A percentile compares a stretch with the other conserved stretches of the same genome.
Conservation (phyloP, 345 rosid species). For the Populus alba region DNA sequence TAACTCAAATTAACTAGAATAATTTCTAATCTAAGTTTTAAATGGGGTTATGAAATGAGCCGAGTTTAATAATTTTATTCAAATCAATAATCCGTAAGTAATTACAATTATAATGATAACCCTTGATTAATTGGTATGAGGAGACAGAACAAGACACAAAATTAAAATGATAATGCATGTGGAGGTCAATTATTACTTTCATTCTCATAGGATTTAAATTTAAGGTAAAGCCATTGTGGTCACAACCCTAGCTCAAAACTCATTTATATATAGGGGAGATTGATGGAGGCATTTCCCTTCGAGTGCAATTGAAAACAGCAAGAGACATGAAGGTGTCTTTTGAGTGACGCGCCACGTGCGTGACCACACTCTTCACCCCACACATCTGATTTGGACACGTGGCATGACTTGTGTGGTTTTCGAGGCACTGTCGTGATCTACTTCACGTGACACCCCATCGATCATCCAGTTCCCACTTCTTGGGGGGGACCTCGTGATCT, state of each 20-base stretch:
- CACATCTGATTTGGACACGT: slow-evolving; percentile 2
- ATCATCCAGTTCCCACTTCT: background rate
- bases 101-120: too few relatives aligned
- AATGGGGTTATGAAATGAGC: rapidly evolving
- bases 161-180: background rate
- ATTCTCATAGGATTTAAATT: background rate
- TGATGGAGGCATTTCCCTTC: background rate
- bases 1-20: too few relatives aligned
- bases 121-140: too few relatives aligned
- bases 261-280: too few relatives aligned
- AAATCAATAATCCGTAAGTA: too few relatives aligned
- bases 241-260: background rate
- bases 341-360: background rate
- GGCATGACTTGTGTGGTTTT: background rate
- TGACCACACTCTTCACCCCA: background rate
- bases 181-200: background rate
- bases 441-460: slow-evolving; percentile 1
- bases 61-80: too few relatives aligned
- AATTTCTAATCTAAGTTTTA: too few relatives aligned
- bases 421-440: background rate
- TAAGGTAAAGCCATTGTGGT: background rate
- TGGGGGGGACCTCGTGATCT: background rate
- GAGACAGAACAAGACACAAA: too few relatives aligned
- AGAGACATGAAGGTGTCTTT: background rate
- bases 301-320: background rate